phyloP scores from a whole-genome alignment of 495 filamentous ascomycete genomes.

The Hypoxylon cercidicola region DNA sequence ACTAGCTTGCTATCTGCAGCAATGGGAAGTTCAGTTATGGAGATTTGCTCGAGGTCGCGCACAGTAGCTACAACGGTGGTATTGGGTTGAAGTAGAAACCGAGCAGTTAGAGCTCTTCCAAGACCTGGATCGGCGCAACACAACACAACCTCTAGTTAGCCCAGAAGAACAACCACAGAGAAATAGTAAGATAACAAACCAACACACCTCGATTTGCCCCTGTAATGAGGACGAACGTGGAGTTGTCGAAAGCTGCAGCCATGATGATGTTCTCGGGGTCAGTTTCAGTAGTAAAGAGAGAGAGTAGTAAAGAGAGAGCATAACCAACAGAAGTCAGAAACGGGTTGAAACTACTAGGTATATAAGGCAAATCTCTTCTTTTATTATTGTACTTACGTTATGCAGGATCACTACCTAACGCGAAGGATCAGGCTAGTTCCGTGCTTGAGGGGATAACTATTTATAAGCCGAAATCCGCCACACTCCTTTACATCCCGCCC shows the following conservation, averaged over 20 bases:
- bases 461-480: too few relatives aligned
- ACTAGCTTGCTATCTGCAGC: slow-evolving; percentile 48
- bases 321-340: background rate
- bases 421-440: too few relatives aligned
- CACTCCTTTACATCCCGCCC: too few relatives aligned
- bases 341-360: too few relatives aligned
- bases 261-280: background rate
- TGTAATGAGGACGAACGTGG: slow-evolving; percentile 36
- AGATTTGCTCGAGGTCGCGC: slow-evolving; percentile 46
- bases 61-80: slow-evolving; percentile 55
- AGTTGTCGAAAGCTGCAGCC: background rate
- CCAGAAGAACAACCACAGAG: background rate
- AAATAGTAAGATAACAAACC: background rate
- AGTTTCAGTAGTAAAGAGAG: too few relatives aligned
- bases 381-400: too few relatives aligned
- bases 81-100: slow-evolving; percentile 50
- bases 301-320: background rate
- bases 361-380: too few relatives aligned
- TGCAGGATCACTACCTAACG: too few relatives aligned
- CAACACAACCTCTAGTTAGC: background rate
- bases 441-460: too few relatives aligned
- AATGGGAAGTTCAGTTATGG: slow-evolving; percentile 47
- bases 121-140: slow-evolving; percentile 48
- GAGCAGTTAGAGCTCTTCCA: slow-evolving; percentile 50
- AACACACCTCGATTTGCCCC: slow-evolving; percentile 37